These are phyloP conservation scores for Scleromitrula shiraiana DNA, from an alignment of 2,329 filamentous ascomycete species.

Conservation along the genomic window DNA sequence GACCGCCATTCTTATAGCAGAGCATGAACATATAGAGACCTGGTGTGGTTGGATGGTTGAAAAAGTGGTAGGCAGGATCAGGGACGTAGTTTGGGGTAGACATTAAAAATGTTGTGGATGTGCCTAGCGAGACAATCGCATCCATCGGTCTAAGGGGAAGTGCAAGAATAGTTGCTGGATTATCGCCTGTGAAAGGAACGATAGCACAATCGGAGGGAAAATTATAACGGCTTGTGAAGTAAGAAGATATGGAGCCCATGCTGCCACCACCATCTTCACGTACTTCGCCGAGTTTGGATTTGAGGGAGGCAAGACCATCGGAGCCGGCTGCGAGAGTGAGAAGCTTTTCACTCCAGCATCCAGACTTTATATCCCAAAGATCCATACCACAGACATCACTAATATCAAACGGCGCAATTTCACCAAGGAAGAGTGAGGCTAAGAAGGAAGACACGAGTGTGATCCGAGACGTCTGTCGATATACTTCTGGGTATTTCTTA, in stretches of 20 bases:
- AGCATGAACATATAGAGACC: constrained; percentile 99
- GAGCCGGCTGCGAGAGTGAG: constrained; percentile 61
- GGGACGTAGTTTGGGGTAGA: constrained; percentile 86
- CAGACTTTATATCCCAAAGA: constrained; percentile 77
- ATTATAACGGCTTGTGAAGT: constrained; percentile 72
- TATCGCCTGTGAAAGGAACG: constrained; percentile 88
- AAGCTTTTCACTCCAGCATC: constrained; percentile 66
- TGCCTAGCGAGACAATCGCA: constrained; percentile 90
- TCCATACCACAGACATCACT: constrained; percentile 96
- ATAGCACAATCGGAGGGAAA: constrained; percentile 70
- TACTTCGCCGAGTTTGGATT: constrained; percentile 71
- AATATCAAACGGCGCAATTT: constrained; percentile 83
- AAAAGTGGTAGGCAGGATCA: constrained; percentile 89
- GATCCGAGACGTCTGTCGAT: constrained; percentile 72
- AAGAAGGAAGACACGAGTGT: constrained; percentile 94
- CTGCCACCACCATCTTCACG: constrained; percentile 71
- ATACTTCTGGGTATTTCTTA: constrained; percentile 71
- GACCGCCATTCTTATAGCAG: constrained; percentile 96
- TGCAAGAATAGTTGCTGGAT: constrained; percentile 88
- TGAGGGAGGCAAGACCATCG: constrained; percentile 56
- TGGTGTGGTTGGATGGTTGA: constrained; percentile 88
- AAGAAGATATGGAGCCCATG: constrained; percentile 66
- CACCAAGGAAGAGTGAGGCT: constrained; percentile 79
- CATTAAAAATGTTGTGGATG: constrained; percentile 96
- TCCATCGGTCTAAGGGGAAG: constrained; percentile 81